A percentile compares a stretch with the other conserved stretches of the same genome.
Evolutionary conservation across 2,329 filamentous ascomycete genomes (phyloP).

Genomic region (Curvularia verruculosa): DNA sequence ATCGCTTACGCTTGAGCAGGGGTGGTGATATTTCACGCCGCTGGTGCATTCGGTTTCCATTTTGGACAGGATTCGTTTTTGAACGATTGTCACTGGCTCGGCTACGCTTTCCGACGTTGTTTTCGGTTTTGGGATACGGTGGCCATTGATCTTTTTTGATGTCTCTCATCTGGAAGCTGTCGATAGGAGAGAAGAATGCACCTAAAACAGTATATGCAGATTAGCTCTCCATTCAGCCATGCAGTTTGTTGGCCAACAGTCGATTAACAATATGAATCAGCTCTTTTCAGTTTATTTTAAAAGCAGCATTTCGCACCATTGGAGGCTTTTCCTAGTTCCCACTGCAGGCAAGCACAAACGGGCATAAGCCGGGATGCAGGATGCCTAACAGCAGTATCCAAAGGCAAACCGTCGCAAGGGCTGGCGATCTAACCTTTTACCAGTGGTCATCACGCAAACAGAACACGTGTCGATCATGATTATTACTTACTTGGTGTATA

Average conservation of each 20-base stretch:
- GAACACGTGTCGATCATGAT: background rate
- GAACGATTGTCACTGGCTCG: background rate
- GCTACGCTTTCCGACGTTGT: background rate
- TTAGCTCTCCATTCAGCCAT: background rate
- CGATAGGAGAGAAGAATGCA: background rate
- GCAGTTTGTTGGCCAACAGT: background rate
- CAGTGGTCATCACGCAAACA: constrained; percentile 35
- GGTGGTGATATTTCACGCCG: constrained; percentile 31
- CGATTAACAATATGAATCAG: constrained; percentile 16
- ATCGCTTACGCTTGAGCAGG: constrained; percentile 30
- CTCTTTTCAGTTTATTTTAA: constrained; percentile 28
- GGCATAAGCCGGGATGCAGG: constrained; percentile 11
- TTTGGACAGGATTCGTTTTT: background rate
- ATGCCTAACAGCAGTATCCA: constrained; percentile 4
- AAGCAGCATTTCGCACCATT: constrained; percentile 35
- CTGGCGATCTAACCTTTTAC: constrained; percentile 45
- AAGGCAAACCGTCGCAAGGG: constrained; percentile 31
- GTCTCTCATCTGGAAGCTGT: constrained; percentile 7
- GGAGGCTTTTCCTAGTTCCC: constrained; percentile 32
- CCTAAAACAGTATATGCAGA: constrained; percentile 3
- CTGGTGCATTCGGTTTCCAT: background rate
- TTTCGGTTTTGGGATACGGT: background rate
- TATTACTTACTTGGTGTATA: constrained; percentile 11
- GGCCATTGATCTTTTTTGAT: background rate
- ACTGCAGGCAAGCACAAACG: constrained; percentile 11